phyloP scores from a whole-genome alignment of 345 rosid genomes.

The sweet orange (Citrus sinensis) region DNA sequence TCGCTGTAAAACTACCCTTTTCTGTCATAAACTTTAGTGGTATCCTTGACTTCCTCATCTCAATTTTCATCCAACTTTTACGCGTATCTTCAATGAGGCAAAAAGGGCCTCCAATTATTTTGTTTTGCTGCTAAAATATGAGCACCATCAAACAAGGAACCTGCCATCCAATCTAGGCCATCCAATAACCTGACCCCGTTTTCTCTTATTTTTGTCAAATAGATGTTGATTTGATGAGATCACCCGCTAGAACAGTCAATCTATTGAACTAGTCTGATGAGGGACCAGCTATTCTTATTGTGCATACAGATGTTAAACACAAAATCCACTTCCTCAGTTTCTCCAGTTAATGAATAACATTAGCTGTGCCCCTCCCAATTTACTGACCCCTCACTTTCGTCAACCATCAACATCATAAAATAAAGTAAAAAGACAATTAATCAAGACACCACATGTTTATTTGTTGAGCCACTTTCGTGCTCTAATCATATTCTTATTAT shows the following conservation, averaged over 20 bases:
- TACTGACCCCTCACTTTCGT: constrained; percentile 22
- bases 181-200: constrained; percentile 11
- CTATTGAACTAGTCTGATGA: constrained; percentile 23
- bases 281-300: constrained; percentile 22
- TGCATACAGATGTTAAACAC: constrained; percentile 18
- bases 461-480: constrained; percentile 3
- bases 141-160: constrained; percentile 10
- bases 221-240: constrained; percentile 29
- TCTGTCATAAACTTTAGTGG: constrained; percentile 6
- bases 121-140: constrained; percentile 6
- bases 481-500: not conserved
- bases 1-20: constrained; percentile 5
- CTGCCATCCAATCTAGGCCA: constrained; percentile 22
- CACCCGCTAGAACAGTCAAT: constrained; percentile 20
- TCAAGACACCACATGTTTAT: constrained; percentile 2
- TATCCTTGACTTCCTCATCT: constrained; percentile 17
- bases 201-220: constrained; percentile 17
- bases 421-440: constrained; percentile 19
- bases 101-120: constrained; percentile 10
- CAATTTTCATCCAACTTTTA: constrained; percentile 17
- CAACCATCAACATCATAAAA: constrained; percentile 29
- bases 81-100: constrained; percentile 19
- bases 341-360: constrained; percentile 16
- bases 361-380: constrained; percentile 14
- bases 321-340: constrained; percentile 19